A percentile compares a stretch with the other conserved stretches of the same genome.
These are phyloP conservation scores for Plenodomus biglobosus DNA, from an alignment of 2,329 filamentous ascomycete genomes.

Conservation along the genomic window DNA sequence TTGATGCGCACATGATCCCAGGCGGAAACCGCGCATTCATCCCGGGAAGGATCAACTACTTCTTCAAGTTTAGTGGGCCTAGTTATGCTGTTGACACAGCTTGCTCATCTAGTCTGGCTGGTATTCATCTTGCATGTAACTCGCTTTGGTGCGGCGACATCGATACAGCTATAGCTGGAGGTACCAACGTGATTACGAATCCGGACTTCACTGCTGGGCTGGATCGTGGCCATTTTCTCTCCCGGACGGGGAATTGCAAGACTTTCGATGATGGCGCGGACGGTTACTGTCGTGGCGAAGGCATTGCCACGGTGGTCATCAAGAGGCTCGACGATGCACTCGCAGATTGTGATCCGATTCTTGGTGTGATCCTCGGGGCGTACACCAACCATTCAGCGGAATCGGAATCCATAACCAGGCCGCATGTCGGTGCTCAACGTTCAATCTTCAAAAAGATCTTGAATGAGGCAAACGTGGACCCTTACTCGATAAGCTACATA, in stretches of 20 bases:
- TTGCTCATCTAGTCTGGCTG: conserved; percentile 30
- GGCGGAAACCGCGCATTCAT: conserved; percentile 55
- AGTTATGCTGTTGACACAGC: conserved; percentile 45
- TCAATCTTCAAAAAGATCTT: conserved; percentile 15
- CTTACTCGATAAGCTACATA: conserved; percentile 16
- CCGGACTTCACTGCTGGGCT: conserved; percentile 25
- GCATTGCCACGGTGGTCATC: conserved; percentile 30
- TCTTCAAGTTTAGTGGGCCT: conserved; percentile 38
- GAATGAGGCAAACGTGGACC: conserved; percentile 39
- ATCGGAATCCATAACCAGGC: conserved; percentile 29
- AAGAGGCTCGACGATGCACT: conserved; percentile 41
- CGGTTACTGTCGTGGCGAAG: conserved; percentile 43
- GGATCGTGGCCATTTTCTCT: conserved; percentile 26
- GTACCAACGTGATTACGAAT: conserved; percentile 26
- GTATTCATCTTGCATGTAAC: conserved; percentile 29
- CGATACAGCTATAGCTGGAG: conserved; percentile 26
- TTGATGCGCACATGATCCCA: conserved; percentile 58
- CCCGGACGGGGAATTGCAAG: conserved; percentile 31
- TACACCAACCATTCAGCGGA: conserved; percentile 49
- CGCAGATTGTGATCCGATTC: conserved; percentile 41
- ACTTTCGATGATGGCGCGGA: conserved; percentile 38
- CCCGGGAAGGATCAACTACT: conserved; percentile 51
- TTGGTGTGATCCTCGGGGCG: conserved; percentile 33
- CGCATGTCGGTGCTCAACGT: conserved; percentile 22
- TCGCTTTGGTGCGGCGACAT: conserved; percentile 15